These are phyloP conservation scores for Gossypium mustelinum DNA, from an alignment of 345 rosid species.

Conservation along the genomic window DNA sequence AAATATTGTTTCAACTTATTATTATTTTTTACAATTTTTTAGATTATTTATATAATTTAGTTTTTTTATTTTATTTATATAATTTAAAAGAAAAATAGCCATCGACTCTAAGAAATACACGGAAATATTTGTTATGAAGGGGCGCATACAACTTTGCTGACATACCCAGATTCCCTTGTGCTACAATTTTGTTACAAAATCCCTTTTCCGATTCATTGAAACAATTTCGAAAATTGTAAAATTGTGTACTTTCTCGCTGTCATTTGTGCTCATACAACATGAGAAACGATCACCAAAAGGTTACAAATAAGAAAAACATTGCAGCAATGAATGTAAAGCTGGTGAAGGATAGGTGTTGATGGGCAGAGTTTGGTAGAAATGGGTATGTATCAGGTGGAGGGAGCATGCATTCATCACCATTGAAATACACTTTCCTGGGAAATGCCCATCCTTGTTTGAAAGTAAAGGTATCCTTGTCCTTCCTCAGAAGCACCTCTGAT, in stretches of 20 bases:
- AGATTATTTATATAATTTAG: not conserved
- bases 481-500: slow-evolving; percentile 77
- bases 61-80: not conserved
- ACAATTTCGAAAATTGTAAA: slow-evolving; percentile 2
- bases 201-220: not conserved
- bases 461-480: slow-evolving; percentile 70
- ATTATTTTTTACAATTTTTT: not conserved
- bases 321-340: not conserved
- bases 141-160: not conserved
- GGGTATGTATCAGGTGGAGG: slow-evolving; percentile 57
- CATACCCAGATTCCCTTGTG: not conserved
- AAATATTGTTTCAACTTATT: no score
- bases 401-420: slow-evolving; percentile 87
- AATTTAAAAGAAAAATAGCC: no score
- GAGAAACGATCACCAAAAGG: not conserved
- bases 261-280: not conserved
- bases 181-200: slow-evolving; percentile 5
- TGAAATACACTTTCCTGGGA: slow-evolving; percentile 82
- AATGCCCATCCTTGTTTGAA: slow-evolving; percentile 94
- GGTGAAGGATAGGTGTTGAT: not conserved
- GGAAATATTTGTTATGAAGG: not conserved
- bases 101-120: not conserved
- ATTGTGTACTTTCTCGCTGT: no score
- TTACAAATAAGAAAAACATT: not conserved
- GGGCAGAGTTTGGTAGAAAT: not conserved